Evolutionary conservation across 495 filamentous ascomycete species (phyloP).

Genomic region (Thozetella sp.): DNA sequence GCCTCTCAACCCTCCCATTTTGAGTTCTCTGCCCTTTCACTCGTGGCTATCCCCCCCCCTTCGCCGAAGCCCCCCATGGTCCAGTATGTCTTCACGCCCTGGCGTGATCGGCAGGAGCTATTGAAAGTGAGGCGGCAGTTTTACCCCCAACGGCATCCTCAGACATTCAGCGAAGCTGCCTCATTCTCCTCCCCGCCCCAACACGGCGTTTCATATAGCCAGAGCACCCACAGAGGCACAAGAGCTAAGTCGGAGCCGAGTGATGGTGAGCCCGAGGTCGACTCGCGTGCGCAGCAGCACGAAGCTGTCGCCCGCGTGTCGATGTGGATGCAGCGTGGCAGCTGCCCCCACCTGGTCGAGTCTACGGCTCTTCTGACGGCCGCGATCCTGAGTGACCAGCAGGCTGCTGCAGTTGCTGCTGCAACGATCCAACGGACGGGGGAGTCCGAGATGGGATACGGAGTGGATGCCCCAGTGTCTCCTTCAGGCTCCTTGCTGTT

Average conservation of each 20-base stretch:
- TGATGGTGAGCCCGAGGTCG: not conserved
- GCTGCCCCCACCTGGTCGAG: slow-evolving; percentile 80
- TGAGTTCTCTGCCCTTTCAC: no score
- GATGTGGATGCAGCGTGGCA: slow-evolving; percentile 67
- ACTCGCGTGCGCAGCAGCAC: slow-evolving; percentile 19
- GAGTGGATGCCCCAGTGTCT: slow-evolving; percentile 44
- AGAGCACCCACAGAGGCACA: slow-evolving; percentile 5
- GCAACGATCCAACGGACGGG: slow-evolving; percentile 11
- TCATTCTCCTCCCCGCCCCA: not conserved
- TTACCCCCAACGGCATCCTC: slow-evolving; percentile 46
- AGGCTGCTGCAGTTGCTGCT: slow-evolving; percentile 42
- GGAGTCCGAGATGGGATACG: slow-evolving; percentile 54
- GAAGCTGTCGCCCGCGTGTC: slow-evolving; percentile 48
- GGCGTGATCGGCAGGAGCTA: slow-evolving; percentile 69
- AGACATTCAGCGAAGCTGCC: not conserved
- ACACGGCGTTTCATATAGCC: slow-evolving; percentile 3
- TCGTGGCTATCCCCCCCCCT: not conserved
- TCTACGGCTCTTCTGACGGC: slow-evolving; percentile 77
- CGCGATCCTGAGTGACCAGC: slow-evolving; percentile 67
- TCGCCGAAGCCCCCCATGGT: slow-evolving; percentile 50
- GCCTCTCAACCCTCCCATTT: no score
- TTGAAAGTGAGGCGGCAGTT: slow-evolving; percentile 67
- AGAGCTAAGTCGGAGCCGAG: not conserved
- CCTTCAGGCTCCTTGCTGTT: slow-evolving; percentile 7
- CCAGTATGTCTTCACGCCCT: slow-evolving; percentile 78